Percentiles rank a stretch among this genome's conserved stretches.
These are phyloP conservation scores for Escallonia rubra DNA, from an alignment of 129 eudicot species.

Conservation along the genomic window DNA sequence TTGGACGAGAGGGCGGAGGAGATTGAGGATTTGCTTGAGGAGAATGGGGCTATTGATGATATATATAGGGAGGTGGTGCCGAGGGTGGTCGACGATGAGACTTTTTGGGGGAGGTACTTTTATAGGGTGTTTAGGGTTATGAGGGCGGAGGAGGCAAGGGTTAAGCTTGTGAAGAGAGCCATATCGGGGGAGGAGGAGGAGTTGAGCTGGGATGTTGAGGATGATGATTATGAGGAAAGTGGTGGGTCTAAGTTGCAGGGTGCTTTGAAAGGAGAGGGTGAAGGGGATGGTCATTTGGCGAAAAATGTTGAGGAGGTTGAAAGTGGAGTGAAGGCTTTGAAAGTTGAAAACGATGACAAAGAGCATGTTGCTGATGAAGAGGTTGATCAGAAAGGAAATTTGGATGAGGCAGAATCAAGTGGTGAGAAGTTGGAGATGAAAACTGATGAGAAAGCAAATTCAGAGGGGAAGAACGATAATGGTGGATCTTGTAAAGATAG, in stretches of 20 bases:
- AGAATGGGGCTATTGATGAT: slow-evolving; percentile 43
- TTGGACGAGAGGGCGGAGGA: slow-evolving; percentile 45
- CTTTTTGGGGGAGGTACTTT: slow-evolving; percentile 73
- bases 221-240: slow-evolving; percentile 56
- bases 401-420: slow-evolving; percentile 15
- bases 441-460: slow-evolving; percentile 40
- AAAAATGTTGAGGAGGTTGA: slow-evolving; percentile 1
- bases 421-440: slow-evolving; percentile 28
- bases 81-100: slow-evolving; percentile 34
- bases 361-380: slow-evolving; percentile 20
- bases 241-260: slow-evolving; percentile 16
- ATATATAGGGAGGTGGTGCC: slow-evolving; percentile 64
- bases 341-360: slow-evolving; percentile 19
- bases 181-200: slow-evolving; percentile 68
- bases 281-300: slow-evolving; percentile 10
- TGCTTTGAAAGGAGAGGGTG: slow-evolving; percentile 8
- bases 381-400: slow-evolving; percentile 16
- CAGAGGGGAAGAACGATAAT: slow-evolving; percentile 54
- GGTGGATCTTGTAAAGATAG: slow-evolving; percentile 32
- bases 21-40: slow-evolving; percentile 40
- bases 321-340: slow-evolving; percentile 10
- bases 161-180: slow-evolving; percentile 58
- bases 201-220: slow-evolving; percentile 88
- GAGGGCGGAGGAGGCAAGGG: slow-evolving; percentile 73
- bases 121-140: slow-evolving; percentile 55